Base-by-base conservation (phyloP, 257 asterid genomes). In the Solanum sitiens region DNA sequence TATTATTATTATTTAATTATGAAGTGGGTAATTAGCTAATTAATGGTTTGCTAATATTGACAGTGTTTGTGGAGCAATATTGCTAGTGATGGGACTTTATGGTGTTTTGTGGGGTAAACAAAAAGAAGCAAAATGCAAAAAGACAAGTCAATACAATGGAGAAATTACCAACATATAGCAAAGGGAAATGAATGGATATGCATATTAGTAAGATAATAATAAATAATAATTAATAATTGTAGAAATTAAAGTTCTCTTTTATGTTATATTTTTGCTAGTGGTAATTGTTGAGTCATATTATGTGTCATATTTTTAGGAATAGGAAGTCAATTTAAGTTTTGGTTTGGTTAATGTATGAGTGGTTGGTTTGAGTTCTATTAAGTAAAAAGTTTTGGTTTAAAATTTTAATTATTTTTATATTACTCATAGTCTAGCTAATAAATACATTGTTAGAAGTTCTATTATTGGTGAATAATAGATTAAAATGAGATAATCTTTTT, bases 31-130 rank as follows among this genome's bases (percentile, higher is more conserved):
- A 86, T 32, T 37, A 35, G 14, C 71, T 44, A 68, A 14, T 33
- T 44, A 68, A 14, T 33, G 12, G 4, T 35, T 74, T 50, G 21
- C 27, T 16, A 4, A 32, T 35, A 16, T 40, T 65, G 50, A 50
- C 85, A 91, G 94, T 89, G 89, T 74, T 15, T 87, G 90, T 72
- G 94, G 93, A 73, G 87, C 91, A 83, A 67, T 92, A 39, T 53
- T 91, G 90, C 88, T 92, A 8, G 74, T 91, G 16, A 40, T 86
- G 3, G 94, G 94, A 30, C 91, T 91, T 32, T 92, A 92, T 59
- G 87, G 89, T 67, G 87, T 92, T 89, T 77, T 92, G 23, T 91
- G 94, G 94, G 93, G 90, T 25, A 88, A 92, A 84, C 87, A 83
- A 67, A 76, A 65, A n/a, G 94, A 92, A 68, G 87, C 63, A 84